Conservation (phyloP, 371 early-diverging fungal species). For the Lichtheimia ornata region DNA sequence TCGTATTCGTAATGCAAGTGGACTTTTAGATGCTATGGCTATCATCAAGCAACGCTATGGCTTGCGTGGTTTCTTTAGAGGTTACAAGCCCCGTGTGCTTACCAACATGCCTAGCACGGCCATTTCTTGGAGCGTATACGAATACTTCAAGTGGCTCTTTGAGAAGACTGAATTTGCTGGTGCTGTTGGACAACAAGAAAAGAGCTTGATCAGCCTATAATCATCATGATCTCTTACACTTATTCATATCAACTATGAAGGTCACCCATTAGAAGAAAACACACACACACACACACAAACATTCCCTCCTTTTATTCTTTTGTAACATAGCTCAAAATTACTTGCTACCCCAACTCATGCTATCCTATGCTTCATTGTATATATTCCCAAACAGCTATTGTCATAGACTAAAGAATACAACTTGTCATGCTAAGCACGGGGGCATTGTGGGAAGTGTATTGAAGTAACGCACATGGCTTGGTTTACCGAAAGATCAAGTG, state of each 20-base stretch:
- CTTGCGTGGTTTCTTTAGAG: constrained; percentile 77
- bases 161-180: neutral
- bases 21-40: constrained; percentile 69
- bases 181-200: neutral
- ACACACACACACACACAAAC: neutral
- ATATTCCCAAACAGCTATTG: too few species aligned
- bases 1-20: constrained; percentile 68
- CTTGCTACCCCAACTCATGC: too few species aligned
- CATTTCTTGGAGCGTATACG: constrained; percentile 92
- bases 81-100: constrained; percentile 81
- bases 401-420: too few species aligned
- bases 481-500: too few species aligned
- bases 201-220: neutral
- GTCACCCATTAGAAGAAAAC: neutral
- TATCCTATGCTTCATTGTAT: too few species aligned
- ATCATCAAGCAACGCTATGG: constrained; percentile 82
- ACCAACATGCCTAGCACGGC: constrained; percentile 93
- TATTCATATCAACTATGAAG: neutral
- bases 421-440: too few species aligned
- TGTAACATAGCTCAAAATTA: constrained; percentile 2
- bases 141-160: constrained; percentile 78
- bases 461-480: too few species aligned
- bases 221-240: neutral
- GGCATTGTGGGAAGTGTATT: too few species aligned
- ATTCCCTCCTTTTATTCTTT: neutral